phyloP scores from a whole-genome alignment of 2,329 filamentous ascomycete genomes.

The Bipolaris sorokiniana region DNA sequence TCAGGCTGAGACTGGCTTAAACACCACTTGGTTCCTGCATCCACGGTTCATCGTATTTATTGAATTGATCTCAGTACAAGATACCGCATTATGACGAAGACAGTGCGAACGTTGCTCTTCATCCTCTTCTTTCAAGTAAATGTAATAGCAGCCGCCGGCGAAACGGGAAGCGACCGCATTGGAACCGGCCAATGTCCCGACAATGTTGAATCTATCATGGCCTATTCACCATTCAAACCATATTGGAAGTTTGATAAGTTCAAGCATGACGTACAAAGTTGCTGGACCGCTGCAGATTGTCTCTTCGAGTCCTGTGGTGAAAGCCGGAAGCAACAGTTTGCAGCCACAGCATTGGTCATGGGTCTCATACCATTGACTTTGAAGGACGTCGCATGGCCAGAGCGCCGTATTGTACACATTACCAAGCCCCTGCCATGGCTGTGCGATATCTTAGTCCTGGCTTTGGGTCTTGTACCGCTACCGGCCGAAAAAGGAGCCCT shows the following conservation, averaged over 20 bases:
- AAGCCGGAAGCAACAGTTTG: constrained; percentile 1
- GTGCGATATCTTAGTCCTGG: neutral
- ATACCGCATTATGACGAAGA: neutral
- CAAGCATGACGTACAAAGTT: neutral
- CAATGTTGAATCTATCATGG: neutral
- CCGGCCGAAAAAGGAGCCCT: neutral
- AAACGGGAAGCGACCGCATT: neutral
- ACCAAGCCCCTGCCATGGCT: neutral
- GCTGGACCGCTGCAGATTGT: neutral
- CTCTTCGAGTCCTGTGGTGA: neutral
- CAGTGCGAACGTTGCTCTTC: neutral
- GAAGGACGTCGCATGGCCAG: neutral
- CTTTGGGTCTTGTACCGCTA: neutral
- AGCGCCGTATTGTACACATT: neutral
- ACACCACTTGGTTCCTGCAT: too few species aligned
- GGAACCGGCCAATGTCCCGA: neutral
- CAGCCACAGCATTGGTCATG: neutral
- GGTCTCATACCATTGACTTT: neutral
- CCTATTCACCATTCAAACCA: neutral
- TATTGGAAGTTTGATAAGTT: neutral
- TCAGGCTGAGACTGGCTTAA: neutral
- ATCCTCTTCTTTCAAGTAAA: neutral
- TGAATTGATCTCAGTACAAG: neutral
- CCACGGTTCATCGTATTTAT: neutral
- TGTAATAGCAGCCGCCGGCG: neutral